Evolutionary conservation across 2,329 filamentous ascomycete genomes (phyloP).

Genomic region (Pseudocercospora macadamiae): DNA sequence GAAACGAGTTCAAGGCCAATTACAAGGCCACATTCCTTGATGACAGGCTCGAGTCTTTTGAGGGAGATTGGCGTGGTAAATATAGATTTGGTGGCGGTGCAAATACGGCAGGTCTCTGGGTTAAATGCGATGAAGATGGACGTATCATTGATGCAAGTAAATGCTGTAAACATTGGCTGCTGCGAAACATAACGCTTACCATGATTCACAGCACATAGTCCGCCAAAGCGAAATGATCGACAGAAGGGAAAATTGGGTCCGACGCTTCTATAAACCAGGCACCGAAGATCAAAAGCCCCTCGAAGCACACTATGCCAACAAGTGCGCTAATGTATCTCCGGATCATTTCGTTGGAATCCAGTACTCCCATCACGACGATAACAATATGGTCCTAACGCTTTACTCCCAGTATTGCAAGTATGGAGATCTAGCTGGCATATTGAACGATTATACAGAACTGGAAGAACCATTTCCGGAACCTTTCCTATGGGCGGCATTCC

Average conservation of each 20-base stretch:
- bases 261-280: neutral
- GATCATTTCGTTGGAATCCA: neutral
- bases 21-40: too few relatives aligned
- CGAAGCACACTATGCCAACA: neutral
- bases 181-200: too few relatives aligned
- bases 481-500: slow-evolving; percentile 21
- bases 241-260: too few relatives aligned
- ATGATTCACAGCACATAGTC: neutral
- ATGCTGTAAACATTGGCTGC: neutral
- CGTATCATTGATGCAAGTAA: neutral
- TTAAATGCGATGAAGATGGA: neutral
- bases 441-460: neutral
- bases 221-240: neutral
- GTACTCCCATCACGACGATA: neutral
- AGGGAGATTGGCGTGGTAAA: neutral
- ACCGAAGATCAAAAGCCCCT: neutral
- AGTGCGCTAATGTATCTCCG: neutral
- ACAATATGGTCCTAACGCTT: neutral
- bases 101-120: neutral
- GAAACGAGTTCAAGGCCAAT: too few relatives aligned
- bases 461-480: slow-evolving; percentile 21
- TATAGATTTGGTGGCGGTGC: neutral
- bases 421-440: neutral
- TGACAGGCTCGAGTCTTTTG: too few relatives aligned
- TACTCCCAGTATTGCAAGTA: neutral